Evolutionary conservation across 148 eudicot genomes (phyloP), one percentile per base, ranked within the genome.

Genomic region (Silene latifolia): DNA sequence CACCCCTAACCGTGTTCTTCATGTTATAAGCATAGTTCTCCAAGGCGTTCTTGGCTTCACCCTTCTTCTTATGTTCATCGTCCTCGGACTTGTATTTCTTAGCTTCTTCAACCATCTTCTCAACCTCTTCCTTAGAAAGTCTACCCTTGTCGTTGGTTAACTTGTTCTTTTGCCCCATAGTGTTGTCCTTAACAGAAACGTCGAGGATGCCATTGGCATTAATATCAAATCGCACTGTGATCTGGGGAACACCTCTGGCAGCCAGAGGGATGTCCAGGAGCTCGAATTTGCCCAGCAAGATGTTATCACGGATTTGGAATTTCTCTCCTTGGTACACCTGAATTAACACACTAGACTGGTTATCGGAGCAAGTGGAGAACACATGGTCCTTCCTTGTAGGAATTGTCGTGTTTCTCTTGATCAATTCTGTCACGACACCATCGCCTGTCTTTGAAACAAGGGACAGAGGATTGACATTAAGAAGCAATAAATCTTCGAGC

Each of bases 281-380:
- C 79, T 75, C 76, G 6, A 80, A 80, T 20, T 79, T 76, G 0
- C 85, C 85, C 9, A 83, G 35, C 68, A n/a, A n/a, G n/a, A 76
- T 80, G 78, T 83, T 83, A 69, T 83, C 85, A 4, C 77, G 70
- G 19, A 83, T 76, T 35, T 78, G 56, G 4, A 69, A 61, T 29
- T 82, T 80, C 68, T 83, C 83, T 0, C 85, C 85, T 56, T 83
- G 82, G 24, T 72, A 79, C 1, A 83, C 85, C 63, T 80, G 80
- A 63, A 83, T 79, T 58, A 65, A 13, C 74, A 79, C 78, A 53
- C 78, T 75, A 4, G 80, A 74, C 14, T 80, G 82, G 54, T 83
- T 67, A 72, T 80, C 82, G 0, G 78, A 76, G 24, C 73, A 77
- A 0, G 83, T 83, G 0, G 83, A 69, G 47, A 80, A 77, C 66